Base-by-base conservation (phyloP, 2,329 filamentous ascomycete genomes). In the Diaporthe citriasiana region DNA sequence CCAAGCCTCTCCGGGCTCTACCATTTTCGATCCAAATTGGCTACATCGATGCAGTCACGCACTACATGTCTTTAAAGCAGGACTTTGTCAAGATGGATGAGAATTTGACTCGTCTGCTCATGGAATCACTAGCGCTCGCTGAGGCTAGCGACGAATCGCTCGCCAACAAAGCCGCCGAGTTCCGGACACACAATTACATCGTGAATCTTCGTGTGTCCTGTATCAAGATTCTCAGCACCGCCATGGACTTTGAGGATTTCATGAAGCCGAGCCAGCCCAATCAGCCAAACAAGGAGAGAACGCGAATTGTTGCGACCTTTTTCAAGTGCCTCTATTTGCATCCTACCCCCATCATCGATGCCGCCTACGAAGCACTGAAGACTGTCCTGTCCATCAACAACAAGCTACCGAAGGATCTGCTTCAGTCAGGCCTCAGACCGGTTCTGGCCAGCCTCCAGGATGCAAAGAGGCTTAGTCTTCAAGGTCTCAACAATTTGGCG, bases 391-490 rank as follows among this genome's bases (percentile, higher is more conserved):
- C 93, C 3, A 93, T 97, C 73, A 97, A 94, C 0, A 95, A 94
- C 79, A 98, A 98, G 81, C 84, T 99, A 35, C 97, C 97, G 0
- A 98, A 98, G 81, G 97, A 99, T 78, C 86, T 99, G 12, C 88
- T 99, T 1, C 97, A 99, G 81, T 96, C 95, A 78, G 97, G 97
- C 3, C 88, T 99, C 50, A 91, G 96, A 8, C 97, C 97, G 0
- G 97, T 99, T n/a, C 85, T 99, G 47, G 95, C 97, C 81, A 99
- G 97, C 80, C 89, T 99, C 4, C 96, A 98, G 77, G 97, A 99
- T 80, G 94, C 96, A 0, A 95, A 97, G 82, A 93, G 96, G 73
- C 87, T 99, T 27, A 97, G 92, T 27, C 94, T 96, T 0, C 93
- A 95, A 78, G 95, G 95, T 3, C 87, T 99, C 6, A 95, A 98